phyloP scores from a whole-genome alignment of 192 early-diverging fungal genomes.

The Rhizophlyctis rosea region DNA sequence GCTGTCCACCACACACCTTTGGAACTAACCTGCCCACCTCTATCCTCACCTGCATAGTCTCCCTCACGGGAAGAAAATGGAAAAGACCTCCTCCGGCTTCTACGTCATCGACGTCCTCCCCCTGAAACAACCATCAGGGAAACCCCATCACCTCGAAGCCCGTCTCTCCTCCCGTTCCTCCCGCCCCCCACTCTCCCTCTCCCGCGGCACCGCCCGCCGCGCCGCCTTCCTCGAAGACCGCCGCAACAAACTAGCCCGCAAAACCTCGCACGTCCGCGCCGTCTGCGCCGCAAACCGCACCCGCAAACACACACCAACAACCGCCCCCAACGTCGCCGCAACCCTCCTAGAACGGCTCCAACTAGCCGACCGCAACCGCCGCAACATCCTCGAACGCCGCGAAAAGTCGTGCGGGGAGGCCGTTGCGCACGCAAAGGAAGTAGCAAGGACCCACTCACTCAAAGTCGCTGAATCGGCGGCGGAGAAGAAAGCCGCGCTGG shows the following conservation, averaged over 20 bases:
- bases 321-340: slow-evolving; percentile 10
- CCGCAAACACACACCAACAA: slow-evolving; percentile 10
- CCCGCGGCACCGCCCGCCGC: slow-evolving; percentile 19
- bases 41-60: too few relatives aligned
- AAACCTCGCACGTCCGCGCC: slow-evolving; percentile 32
- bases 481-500: slow-evolving; percentile 26
- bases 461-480: slow-evolving; percentile 13
- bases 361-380: slow-evolving; percentile 34
- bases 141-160: slow-evolving; percentile 48
- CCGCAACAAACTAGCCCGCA: slow-evolving; percentile 25
- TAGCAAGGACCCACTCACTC: slow-evolving; percentile 33
- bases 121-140: slow-evolving; percentile 44
- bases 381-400: slow-evolving; percentile 28
- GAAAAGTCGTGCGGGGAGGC: slow-evolving; percentile 23
- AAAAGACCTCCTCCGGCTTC: slow-evolving; percentile 44
- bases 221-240: slow-evolving; percentile 46
- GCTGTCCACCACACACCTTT: too few relatives aligned
- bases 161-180: slow-evolving; percentile 25
- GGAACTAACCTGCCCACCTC: too few relatives aligned
- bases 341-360: slow-evolving; percentile 27
- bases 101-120: slow-evolving; percentile 48
- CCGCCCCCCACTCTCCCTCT: background rate
- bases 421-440: slow-evolving; percentile 38
- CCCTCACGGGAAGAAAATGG: too few relatives aligned
- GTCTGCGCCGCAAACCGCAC: slow-evolving; percentile 24